These are phyloP conservation scores for Oleoguttula mirabilis DNA, from an alignment of 495 filamentous ascomycete genomes.

Conservation along the genomic window DNA sequence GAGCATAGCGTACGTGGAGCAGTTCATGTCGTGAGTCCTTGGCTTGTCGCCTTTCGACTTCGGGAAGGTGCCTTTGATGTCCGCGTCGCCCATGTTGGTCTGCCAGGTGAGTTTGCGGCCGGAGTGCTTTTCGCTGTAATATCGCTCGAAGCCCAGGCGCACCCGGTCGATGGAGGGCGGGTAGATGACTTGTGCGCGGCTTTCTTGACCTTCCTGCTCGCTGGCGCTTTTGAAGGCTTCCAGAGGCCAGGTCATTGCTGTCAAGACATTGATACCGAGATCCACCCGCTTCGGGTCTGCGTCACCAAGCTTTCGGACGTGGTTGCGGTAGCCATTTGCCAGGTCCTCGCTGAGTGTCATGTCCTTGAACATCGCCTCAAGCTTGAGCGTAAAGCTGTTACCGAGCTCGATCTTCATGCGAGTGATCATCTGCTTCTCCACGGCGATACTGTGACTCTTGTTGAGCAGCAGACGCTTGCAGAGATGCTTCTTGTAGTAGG, in stretches of 20 bases:
- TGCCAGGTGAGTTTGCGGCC: constrained; percentile 84
- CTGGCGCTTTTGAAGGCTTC: constrained; percentile 58
- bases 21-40: constrained; percentile 84
- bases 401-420: constrained; percentile 94
- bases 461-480: constrained; percentile 73
- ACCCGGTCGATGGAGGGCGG: constrained; percentile 63
- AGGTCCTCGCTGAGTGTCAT: constrained; percentile 84
- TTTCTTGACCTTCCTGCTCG: constrained; percentile 39
- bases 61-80: constrained; percentile 69
- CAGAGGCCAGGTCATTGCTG: constrained; percentile 86
- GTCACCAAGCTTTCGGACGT: constrained; percentile 53
- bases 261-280: constrained; percentile 72
- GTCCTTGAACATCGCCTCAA: constrained; percentile 98
- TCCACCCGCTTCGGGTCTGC: constrained; percentile 58
- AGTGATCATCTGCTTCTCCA: constrained; percentile 88
- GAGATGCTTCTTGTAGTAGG: constrained; percentile 97
- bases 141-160: constrained; percentile 78
- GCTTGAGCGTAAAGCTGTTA: constrained; percentile 80
- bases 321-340: constrained; percentile 57
- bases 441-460: constrained; percentile 76
- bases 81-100: constrained; percentile 68
- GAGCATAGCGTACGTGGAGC: constrained; percentile 85
- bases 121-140: constrained; percentile 76
- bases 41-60: constrained; percentile 58
- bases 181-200: constrained; percentile 42